phyloP scores from a whole-genome alignment of 1,139 yeast species.

The Scheffersomyces titani region DNA sequence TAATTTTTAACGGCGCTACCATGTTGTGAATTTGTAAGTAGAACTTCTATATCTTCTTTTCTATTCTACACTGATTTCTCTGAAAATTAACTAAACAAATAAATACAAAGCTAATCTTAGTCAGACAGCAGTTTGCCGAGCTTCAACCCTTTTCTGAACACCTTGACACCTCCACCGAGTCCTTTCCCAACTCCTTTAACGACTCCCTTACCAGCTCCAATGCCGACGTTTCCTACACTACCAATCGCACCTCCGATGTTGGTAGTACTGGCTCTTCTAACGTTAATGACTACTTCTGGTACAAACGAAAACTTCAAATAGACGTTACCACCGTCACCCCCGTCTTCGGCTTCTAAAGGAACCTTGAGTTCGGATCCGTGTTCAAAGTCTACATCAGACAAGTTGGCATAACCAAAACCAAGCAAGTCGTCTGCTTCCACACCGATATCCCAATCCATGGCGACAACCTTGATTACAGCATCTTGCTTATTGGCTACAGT shows the following conservation, averaged over 20 bases:
- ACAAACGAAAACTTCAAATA: slow-evolving; percentile 61
- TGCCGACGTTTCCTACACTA: slow-evolving; percentile 29
- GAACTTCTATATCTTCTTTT: not conserved
- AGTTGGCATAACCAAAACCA: slow-evolving; percentile 63
- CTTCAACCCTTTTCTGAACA: slow-evolving; percentile 39
- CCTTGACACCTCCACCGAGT: slow-evolving; percentile 40
- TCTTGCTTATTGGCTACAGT: slow-evolving; percentile 61
- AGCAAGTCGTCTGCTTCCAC: slow-evolving; percentile 79
- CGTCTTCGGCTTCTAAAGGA: slow-evolving; percentile 57
- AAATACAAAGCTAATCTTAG: not conserved
- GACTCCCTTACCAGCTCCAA: slow-evolving; percentile 48
- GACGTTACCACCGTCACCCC: slow-evolving; percentile 62
- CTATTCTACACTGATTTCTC: not conserved
- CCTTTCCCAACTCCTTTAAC: slow-evolving; percentile 48
- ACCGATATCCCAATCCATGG: slow-evolving; percentile 92
- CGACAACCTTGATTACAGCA: slow-evolving; percentile 57
- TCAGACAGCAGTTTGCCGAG: slow-evolving; percentile 17
- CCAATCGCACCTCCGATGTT: slow-evolving; percentile 47
- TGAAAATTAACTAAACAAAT: too few relatives aligned
- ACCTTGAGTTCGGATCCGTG: slow-evolving; percentile 54
- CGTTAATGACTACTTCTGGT: slow-evolving; percentile 65
- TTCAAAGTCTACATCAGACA: slow-evolving; percentile 62
- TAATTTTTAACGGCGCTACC: not conserved
- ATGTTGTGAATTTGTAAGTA: not conserved
- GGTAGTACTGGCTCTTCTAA: slow-evolving; percentile 38